phyloP scores from a whole-genome alignment of 2,329 filamentous ascomycete species.

The Arthrocladium fulminans region DNA sequence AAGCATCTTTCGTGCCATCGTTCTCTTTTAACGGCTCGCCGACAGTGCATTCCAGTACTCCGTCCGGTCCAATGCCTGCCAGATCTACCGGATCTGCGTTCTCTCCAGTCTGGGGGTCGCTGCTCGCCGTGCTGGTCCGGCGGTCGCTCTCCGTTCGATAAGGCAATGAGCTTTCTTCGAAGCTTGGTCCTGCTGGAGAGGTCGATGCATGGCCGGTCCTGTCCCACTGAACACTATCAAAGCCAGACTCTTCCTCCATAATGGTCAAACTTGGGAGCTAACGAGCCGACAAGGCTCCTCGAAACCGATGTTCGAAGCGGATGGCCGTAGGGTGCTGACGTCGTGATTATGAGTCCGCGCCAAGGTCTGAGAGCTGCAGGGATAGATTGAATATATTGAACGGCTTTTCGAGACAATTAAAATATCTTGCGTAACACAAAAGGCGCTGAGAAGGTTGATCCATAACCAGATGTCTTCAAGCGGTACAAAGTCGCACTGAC shows the following conservation, averaged over 20 bases:
- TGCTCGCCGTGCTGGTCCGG: constrained; percentile 39
- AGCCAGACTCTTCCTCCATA: constrained; percentile 55
- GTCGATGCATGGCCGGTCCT: constrained; percentile 47
- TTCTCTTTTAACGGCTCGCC: constrained; percentile 84
- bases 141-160: constrained; percentile 32
- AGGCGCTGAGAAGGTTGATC: too few species aligned
- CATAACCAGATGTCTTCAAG: not conserved
- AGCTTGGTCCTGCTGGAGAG: constrained; percentile 17
- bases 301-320: not conserved
- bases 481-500: not conserved
- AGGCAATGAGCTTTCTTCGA: constrained; percentile 25
- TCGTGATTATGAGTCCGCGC: not conserved
- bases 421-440: not conserved
- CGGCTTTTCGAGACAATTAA: too few species aligned
- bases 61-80: constrained; percentile 57
- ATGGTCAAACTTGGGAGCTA: not conserved
- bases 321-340: not conserved
- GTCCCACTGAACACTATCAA: constrained; percentile 73
- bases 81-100: constrained; percentile 50
- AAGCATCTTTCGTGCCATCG: constrained; percentile 91
- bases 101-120: constrained; percentile 41
- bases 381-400: not conserved
- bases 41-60: constrained; percentile 75
- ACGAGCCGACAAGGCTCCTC: not conserved
- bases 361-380: not conserved